These are phyloP conservation scores for Ceratobasidium sp. DNA, from an alignment of 1,284 basidiomycete species.

Conservation along the genomic window DNA sequence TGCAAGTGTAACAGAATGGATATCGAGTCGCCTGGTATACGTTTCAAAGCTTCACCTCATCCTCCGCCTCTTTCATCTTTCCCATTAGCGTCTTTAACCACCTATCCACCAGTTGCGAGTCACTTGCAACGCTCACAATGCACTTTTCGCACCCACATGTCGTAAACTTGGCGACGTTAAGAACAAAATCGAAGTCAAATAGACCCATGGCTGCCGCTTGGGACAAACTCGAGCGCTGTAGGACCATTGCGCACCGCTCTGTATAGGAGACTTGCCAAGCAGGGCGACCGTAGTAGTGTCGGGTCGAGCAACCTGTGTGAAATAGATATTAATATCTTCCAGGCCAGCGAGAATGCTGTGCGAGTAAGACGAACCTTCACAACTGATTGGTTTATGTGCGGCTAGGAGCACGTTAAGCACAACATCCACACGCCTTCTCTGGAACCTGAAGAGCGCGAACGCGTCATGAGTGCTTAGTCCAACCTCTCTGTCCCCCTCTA, in stretches of 20 bases:
- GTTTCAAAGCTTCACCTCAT: constrained; percentile 25
- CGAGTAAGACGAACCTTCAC: constrained; percentile 10
- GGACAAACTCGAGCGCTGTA: constrained; percentile 31
- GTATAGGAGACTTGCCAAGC: constrained; percentile 36
- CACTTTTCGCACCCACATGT: constrained; percentile 39
- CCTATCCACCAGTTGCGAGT: constrained; percentile 38
- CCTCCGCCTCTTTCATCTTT: constrained; percentile 37
- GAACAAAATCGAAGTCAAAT: constrained; percentile 34
- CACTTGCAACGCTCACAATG: constrained; percentile 27
- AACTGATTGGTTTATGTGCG: constrained; percentile 27
- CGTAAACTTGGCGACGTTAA: constrained; percentile 38
- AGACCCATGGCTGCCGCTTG: constrained; percentile 32
- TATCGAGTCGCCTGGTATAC: constrained; percentile 18
- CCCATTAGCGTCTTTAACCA: constrained; percentile 36
- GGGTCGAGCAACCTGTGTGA: constrained; percentile 28
- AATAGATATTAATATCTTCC: background rate
- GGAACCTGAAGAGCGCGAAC: constrained; percentile 36
- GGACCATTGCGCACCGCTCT: constrained; percentile 35
- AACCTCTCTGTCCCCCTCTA: constrained; percentile 30
- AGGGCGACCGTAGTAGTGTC: constrained; percentile 35
- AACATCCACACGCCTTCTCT: constrained; percentile 27
- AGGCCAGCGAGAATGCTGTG: background rate
- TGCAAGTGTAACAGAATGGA: background rate
- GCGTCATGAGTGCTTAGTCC: constrained; percentile 32
- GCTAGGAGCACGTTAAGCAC: constrained; percentile 32